Conservation (phyloP, 495 filamentous ascomycete genomes). For the Aspergillus hancockii region DNA sequence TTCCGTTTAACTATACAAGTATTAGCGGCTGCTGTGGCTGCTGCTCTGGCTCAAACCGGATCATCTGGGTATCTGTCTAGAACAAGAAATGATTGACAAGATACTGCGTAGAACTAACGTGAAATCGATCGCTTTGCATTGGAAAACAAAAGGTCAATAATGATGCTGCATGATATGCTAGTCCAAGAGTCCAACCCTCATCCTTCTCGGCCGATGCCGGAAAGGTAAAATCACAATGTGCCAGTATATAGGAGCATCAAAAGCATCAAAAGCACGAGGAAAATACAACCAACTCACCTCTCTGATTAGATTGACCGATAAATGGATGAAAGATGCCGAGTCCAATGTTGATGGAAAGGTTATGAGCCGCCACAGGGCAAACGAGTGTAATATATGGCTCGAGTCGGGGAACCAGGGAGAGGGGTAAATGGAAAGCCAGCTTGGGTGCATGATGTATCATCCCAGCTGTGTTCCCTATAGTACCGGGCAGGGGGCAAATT, state of each 20-base stretch:
- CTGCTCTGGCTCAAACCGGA: not conserved
- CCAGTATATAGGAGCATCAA: no score
- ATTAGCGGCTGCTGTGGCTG: not conserved
- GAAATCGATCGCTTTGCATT: not conserved
- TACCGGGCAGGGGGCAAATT: slow-evolving; percentile 1
- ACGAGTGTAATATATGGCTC: not conserved
- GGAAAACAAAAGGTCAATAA: not conserved
- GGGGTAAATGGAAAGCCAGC: not conserved
- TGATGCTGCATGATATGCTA: not conserved
- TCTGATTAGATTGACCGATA: not conserved
- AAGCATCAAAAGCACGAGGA: not conserved
- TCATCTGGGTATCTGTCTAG: no score
- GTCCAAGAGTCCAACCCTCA: not conserved
- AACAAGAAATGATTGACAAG: no score
- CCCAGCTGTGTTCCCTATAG: slow-evolving; percentile 1
- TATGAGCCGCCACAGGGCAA: not conserved
- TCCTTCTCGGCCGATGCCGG: not conserved
- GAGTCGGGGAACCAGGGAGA: not conserved
- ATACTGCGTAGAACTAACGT: no score
- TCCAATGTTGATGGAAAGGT: not conserved
- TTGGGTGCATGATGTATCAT: slow-evolving; percentile 9
- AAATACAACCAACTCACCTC: not conserved
- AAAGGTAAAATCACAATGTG: not conserved
- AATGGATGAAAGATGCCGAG: not conserved
- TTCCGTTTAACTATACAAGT: not conserved